phyloP scores from a whole-genome alignment of 495 filamentous ascomycete genomes.

The Evernia prunastri region DNA sequence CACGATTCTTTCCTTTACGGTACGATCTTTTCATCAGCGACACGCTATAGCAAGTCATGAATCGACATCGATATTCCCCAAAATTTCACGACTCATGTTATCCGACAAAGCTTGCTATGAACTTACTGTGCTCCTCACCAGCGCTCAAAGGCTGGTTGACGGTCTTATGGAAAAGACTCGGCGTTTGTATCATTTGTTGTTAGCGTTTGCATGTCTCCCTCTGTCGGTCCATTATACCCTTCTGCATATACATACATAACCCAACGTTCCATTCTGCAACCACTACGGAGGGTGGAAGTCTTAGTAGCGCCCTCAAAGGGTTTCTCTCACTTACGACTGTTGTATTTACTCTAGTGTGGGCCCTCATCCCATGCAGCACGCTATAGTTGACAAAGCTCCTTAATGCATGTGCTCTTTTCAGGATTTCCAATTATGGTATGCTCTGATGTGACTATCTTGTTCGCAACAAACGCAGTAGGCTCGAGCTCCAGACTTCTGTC shows the following conservation, averaged over 20 bases:
- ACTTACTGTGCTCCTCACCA: constrained; percentile 1
- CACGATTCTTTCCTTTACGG: constrained; percentile 18
- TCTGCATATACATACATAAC: constrained; percentile 1
- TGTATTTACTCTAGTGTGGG: constrained; percentile 25
- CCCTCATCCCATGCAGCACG: constrained; percentile 20
- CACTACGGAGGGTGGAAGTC: background rate
- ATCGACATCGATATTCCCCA: constrained; percentile 14
- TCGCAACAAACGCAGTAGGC: background rate
- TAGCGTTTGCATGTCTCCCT: background rate
- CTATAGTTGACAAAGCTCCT: constrained; percentile 8
- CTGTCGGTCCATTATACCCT: constrained; percentile 9
- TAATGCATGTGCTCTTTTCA: background rate
- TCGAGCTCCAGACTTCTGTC: background rate
- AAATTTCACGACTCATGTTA: constrained; percentile 16
- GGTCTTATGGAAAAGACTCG: background rate
- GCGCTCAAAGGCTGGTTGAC: constrained; percentile 4
- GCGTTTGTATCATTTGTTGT: constrained; percentile 1
- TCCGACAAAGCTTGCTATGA: constrained; percentile 6
- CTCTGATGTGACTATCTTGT: background rate
- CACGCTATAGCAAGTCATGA: constrained; percentile 18
- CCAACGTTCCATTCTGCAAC: constrained; percentile 7
- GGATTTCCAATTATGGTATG: background rate
- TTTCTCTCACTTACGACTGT: constrained; percentile 26
- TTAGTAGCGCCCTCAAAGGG: constrained; percentile 23
- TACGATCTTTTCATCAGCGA: constrained; percentile 16